Evolutionary conservation across 768 basidiomycete genomes (phyloP), one percentile per base, ranked within the genome.

Genomic region (Leucosporidium scottii): DNA sequence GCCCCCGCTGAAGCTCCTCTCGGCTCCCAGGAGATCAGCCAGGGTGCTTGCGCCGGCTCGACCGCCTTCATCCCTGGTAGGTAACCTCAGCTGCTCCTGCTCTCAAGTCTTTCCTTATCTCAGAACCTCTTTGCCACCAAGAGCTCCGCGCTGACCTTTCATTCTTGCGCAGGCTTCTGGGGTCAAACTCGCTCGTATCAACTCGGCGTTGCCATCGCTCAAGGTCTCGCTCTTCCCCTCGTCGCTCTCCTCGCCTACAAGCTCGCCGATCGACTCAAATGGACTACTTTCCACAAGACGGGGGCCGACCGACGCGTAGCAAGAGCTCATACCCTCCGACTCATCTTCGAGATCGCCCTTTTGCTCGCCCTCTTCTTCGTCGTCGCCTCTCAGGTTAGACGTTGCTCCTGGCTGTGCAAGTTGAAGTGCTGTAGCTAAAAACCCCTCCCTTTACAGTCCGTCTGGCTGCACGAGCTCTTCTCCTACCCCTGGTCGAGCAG

Each of bases 391-490:
- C 60, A 49, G 27, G 44, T 49, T 39, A n/a, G 34, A 5, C 34
- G 28, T 31, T 31, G 15, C 20, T 1, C 28, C 54, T 55, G n/a
- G n/a, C n/a, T n/a, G n/a, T n/a, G n/a, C n/a, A n/a, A n/a, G n/a
- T n/a, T n/a, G n/a, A n/a, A n/a, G n/a, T n/a, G n/a, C n/a, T n/a
- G n/a, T n/a, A n/a, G n/a, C n/a, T n/a, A n/a, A n/a, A n/a, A n/a
- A n/a, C n/a, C n/a, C n/a, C n/a, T n/a, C n/a, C 18, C n/a, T 8
- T 9, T 39, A 44, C 12, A 59, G 44, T 39, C 27, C 4, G 21
- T 61, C 31, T 61, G 60, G 60, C 60, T 61, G 7, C 47, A 34
- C 49, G 60, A 61, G 60, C 48, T 61, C 3, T 49, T 30, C 48
- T 48, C 44, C 7, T 59, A 47, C 59, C 59, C 60, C 28, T 56